Base-by-base conservation (phyloP, 1,284 basidiomycete species). In the Vanrija pseudolonga region DNA sequence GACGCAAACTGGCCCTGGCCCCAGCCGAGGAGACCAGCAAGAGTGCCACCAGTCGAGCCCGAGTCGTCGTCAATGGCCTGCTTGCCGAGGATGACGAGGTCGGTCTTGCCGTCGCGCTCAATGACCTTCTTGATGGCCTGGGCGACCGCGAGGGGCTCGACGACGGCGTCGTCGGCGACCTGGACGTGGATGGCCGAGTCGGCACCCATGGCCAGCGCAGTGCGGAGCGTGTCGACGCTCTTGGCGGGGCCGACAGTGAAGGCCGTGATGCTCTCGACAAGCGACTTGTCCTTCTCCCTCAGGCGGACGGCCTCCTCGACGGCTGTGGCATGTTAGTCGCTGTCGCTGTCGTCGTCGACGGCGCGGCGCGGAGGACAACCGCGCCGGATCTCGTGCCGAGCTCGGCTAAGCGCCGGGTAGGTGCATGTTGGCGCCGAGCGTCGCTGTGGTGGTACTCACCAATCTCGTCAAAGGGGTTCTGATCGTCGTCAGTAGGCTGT, bases 381-480 rank as follows among this genome's bases (percentile, higher is more conserved):
- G 44, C 26, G 50, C 44, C 38, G 38, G 32, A 54, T 20, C 50
- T 58, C 56, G 56, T 49, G 50, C 48, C 32, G 45, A 26, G 14
- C 50, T 56, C 51, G 51, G 49, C 48, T 55, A 52, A 50, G 28
- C 24, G 28, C 46, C 50, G 32, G 17, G 12, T 32, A 15, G 32
- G 32, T 32, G 32, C 32, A 26, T 32, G 32, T 32, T 32, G 32
- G 22, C 39, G 15, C 46, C 14, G 32, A 32, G 12, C 32, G 12
- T n/a, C 26, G 47, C 32, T 15, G 23, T 26, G 15, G 7, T 12
- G 39, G 12, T 9, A 78, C 86, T 68, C 60, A 92, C 91, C 91
- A 70, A 97, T 96, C 78, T 96, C 92, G 73, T 95, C 92, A 67
- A 96, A 96, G 0, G 93, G 93, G 77, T 96, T 96, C 92, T 95